Evolutionary conservation across 2,329 filamentous ascomycete species (phyloP).

Genomic region (Trichoderma guizhouense): DNA sequence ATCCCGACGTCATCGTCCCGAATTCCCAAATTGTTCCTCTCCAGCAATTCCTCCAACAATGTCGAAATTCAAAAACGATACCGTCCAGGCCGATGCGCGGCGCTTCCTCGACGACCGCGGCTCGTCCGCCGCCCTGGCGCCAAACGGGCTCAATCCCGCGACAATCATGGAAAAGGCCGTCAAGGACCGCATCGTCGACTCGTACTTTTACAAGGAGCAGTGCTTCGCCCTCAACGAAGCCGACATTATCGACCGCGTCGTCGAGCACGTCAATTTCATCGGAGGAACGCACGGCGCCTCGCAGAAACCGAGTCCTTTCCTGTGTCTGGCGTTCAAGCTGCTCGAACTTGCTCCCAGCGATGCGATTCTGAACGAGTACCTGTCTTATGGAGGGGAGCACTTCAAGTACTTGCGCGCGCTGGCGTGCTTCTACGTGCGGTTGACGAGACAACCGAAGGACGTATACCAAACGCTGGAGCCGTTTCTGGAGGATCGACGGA

Average conservation of each 20-base stretch:
- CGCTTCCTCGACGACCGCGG: slow-evolving; percentile 88
- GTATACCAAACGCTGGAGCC: slow-evolving; percentile 81
- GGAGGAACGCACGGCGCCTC: slow-evolving; percentile 82
- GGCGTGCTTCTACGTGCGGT: slow-evolving; percentile 86
- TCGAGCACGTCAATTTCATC: slow-evolving; percentile 75
- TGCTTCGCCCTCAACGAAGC: slow-evolving; percentile 91
- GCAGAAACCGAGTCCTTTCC: slow-evolving; percentile 86
- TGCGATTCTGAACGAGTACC: slow-evolving; percentile 75
- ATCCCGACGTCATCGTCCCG: slow-evolving; percentile 13
- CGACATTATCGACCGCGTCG: slow-evolving; percentile 82
- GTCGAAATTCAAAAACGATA: slow-evolving; percentile 41
- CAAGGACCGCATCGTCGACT: slow-evolving; percentile 90
- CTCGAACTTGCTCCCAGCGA: slow-evolving; percentile 81
- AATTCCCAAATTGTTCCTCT: slow-evolving; percentile 7
- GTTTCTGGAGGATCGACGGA: slow-evolving; percentile 75
- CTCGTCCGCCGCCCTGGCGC: slow-evolving; percentile 70
- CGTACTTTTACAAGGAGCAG: slow-evolving; percentile 98
- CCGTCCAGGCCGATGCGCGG: slow-evolving; percentile 75
- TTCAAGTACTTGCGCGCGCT: slow-evolving; percentile 88
- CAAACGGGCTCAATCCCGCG: slow-evolving; percentile 87
- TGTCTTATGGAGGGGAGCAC: slow-evolving; percentile 69
- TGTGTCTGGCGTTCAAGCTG: slow-evolving; percentile 93
- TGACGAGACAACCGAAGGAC: slow-evolving; percentile 79
- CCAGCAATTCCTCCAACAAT: slow-evolving; percentile 23
- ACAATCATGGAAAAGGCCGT: slow-evolving; percentile 94